Evolutionary conservation across 2,329 filamentous ascomycete genomes (phyloP).

Genomic region (Aureobasidium sp.): DNA sequence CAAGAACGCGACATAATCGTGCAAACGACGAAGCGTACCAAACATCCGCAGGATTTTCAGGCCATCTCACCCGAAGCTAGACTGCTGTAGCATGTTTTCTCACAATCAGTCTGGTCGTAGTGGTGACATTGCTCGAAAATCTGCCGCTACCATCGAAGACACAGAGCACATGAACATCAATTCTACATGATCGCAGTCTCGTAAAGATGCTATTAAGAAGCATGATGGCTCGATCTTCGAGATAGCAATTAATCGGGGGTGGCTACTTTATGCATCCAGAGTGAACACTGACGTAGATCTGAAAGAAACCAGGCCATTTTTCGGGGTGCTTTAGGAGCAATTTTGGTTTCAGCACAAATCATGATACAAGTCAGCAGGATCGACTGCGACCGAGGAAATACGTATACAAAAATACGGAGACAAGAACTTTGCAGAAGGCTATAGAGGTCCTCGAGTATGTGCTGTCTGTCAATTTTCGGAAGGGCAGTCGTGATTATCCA

Average conservation of each 20-base stretch:
- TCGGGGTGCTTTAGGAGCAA: not conserved
- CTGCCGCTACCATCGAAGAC: not conserved
- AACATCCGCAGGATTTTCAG: not conserved
- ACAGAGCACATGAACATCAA: not conserved
- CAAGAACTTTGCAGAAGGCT: not conserved
- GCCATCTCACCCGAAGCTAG: not conserved
- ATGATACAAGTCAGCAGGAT: not conserved
- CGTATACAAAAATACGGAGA: not conserved
- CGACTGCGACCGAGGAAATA: not conserved
- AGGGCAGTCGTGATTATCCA: not conserved
- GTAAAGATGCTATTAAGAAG: not conserved
- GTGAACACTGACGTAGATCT: not conserved
- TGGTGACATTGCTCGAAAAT: not conserved
- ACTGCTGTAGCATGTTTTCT: not conserved
- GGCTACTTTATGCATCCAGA: not conserved
- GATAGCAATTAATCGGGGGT: not conserved
- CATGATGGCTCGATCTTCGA: not conserved
- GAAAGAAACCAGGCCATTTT: not conserved
- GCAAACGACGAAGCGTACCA: not conserved
- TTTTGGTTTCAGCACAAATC: not conserved
- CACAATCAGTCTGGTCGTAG: not conserved
- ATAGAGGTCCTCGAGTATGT: not conserved
- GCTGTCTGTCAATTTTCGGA: not conserved
- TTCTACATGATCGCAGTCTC: not conserved
- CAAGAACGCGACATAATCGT: slow-evolving; percentile 4